Percentiles rank a stretch among this genome's conserved stretches.
phyloP scores from a whole-genome alignment of 306 rosid species.

The Geum urbanum region DNA sequence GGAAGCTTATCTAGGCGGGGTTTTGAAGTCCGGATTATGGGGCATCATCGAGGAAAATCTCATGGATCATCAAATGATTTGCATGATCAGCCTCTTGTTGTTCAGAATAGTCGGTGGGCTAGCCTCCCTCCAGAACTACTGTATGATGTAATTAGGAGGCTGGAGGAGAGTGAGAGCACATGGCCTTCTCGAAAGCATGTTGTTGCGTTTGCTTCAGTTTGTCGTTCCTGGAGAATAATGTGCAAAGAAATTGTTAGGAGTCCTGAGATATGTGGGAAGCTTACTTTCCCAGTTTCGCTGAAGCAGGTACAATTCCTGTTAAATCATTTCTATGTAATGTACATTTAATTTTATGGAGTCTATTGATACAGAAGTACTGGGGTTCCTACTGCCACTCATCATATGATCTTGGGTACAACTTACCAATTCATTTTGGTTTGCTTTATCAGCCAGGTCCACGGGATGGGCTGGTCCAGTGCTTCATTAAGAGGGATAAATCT shows the following conservation, averaged over 20 bases:
- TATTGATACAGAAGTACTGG: not conserved
- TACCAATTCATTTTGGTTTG: conserved; percentile 12
- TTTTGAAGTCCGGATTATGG: conserved; percentile 63
- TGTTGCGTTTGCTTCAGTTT: conserved; percentile 83
- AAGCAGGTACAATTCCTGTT: conserved; percentile 59
- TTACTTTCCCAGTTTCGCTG: conserved; percentile 80
- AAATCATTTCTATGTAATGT: not conserved
- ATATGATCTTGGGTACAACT: not conserved
- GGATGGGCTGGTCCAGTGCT: conserved; percentile 71
- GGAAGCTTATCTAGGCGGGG: conserved; percentile 86
- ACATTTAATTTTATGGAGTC: not conserved
- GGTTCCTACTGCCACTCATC: not conserved
- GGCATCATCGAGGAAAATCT: conserved; percentile 73
- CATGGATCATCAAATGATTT: conserved; percentile 73
- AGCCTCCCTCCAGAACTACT: conserved; percentile 76
- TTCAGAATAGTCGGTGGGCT: conserved; percentile 81
- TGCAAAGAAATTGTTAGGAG: conserved; percentile 75
- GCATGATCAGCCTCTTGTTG: conserved; percentile 56
- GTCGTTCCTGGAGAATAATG: conserved; percentile 85
- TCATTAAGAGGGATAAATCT: conserved; percentile 83
- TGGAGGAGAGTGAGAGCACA: conserved; percentile 76
- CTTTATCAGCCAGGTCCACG: conserved; percentile 76
- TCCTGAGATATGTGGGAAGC: conserved; percentile 78
- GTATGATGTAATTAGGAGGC: conserved; percentile 66
- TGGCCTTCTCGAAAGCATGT: conserved; percentile 86